Conservation (phyloP, 2,329 filamentous ascomycete species). For the Pseudogymnoascus sp. region DNA sequence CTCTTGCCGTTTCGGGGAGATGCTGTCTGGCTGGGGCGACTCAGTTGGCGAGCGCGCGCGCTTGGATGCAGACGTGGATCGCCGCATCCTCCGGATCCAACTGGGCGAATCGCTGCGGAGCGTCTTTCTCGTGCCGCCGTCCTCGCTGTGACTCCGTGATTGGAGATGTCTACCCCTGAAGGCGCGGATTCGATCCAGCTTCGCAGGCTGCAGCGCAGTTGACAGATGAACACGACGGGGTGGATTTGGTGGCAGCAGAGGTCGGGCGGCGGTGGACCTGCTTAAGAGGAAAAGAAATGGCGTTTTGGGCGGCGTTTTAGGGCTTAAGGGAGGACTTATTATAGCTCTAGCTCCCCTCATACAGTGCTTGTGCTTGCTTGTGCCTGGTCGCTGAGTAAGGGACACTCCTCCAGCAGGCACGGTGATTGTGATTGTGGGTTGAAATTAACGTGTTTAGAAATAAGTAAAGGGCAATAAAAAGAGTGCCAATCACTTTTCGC, state of each 20-base stretch:
- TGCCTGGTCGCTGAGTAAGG: conserved; percentile 1
- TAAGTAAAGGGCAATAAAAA: neutral
- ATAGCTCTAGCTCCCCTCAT: neutral
- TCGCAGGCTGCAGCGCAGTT: conserved; percentile 10
- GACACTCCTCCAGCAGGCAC: neutral
- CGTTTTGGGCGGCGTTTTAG: neutral
- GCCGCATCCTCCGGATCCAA: conserved; percentile 25
- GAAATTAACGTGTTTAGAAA: neutral
- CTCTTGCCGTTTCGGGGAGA: neutral
- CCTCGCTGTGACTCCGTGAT: neutral
- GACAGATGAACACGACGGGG: neutral
- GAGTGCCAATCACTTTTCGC: conserved; percentile 1
- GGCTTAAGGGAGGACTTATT: neutral
- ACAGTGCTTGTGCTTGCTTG: neutral
- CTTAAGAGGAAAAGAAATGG: neutral
- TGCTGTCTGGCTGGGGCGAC: conserved; percentile 9
- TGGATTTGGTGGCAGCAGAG: neutral
- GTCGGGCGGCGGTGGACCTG: neutral
- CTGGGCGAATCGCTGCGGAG: conserved; percentile 17
- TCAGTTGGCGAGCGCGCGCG: conserved; percentile 18
- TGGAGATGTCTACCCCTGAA: conserved; percentile 22
- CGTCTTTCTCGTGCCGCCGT: conserved; percentile 9
- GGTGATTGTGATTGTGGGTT: neutral
- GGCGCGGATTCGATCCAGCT: conserved; percentile 25
- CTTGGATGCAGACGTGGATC: conserved; percentile 17